phyloP scores from a whole-genome alignment of 1,284 basidiomycete genomes.

The Melampsora americana region DNA sequence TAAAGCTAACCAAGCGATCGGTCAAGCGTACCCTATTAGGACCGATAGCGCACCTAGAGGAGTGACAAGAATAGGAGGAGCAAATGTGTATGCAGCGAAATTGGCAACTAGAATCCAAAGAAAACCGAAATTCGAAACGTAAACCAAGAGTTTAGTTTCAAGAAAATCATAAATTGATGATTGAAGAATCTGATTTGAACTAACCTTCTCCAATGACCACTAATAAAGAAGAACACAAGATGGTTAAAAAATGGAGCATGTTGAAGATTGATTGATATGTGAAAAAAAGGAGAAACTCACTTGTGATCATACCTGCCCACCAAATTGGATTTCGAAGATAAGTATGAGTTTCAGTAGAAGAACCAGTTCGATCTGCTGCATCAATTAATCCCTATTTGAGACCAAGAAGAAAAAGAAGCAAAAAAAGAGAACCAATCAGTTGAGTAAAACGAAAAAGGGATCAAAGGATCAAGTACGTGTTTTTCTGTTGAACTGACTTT shows the following conservation, averaged over 20 bases:
- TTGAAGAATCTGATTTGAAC: conserved; percentile 44
- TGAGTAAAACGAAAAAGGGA: neutral
- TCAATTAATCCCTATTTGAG: conserved; percentile 43
- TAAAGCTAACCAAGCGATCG: conserved; percentile 10
- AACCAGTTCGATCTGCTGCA: conserved; percentile 38
- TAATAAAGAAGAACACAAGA: conserved; percentile 53
- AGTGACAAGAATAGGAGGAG: conserved; percentile 93
- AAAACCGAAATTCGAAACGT: conserved; percentile 13
- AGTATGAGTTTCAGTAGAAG: conserved; percentile 51
- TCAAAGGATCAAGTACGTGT: neutral
- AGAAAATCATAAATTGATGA: neutral
- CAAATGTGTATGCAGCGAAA: conserved; percentile 97
- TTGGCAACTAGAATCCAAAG: conserved; percentile 70
- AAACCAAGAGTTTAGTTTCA: neutral
- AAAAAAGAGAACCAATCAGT: neutral
- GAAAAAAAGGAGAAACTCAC: conserved; percentile 61
- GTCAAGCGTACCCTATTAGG: conserved; percentile 75
- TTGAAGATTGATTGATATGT: neutral
- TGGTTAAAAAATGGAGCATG: conserved; percentile 45
- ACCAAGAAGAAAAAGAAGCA: conserved; percentile 4
- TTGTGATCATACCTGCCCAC: conserved; percentile 94
- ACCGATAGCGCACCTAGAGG: conserved; percentile 93
- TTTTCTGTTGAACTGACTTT: conserved; percentile 73
- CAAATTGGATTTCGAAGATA: conserved; percentile 93
- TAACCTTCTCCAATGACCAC: conserved; percentile 85